Conservation (phyloP, 2,329 filamentous ascomycete genomes). For the Mycocentrospora acerina region DNA sequence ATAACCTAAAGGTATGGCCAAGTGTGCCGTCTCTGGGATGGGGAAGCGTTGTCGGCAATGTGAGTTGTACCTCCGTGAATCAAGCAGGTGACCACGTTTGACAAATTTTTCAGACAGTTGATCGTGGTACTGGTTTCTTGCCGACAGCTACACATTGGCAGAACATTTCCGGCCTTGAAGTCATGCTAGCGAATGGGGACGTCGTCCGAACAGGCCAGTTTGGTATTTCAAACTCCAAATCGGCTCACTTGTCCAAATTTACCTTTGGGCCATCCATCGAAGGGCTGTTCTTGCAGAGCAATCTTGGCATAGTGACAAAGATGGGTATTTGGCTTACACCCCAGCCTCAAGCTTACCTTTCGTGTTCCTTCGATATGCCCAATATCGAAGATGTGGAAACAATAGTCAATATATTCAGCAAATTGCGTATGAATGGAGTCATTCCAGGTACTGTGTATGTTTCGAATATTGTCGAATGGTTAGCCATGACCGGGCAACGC, state of each 20-base stretch:
- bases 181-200: constrained; percentile 38
- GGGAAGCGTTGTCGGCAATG: constrained; percentile 39
- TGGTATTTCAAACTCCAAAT: constrained; percentile 45
- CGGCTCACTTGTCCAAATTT: constrained; percentile 41
- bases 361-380: constrained; percentile 50
- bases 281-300: constrained; percentile 55
- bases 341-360: constrained; percentile 49
- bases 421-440: constrained; percentile 47
- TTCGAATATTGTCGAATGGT: constrained; percentile 50
- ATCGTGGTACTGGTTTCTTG: constrained; percentile 47
- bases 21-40: constrained; percentile 37
- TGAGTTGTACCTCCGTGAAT: no score
- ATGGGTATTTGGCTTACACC: constrained; percentile 37
- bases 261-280: constrained; percentile 44
- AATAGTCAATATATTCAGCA: constrained; percentile 49
- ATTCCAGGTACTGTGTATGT: constrained; percentile 50
- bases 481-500: constrained; percentile 47
- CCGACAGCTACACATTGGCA: constrained; percentile 42
- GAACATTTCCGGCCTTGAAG: constrained; percentile 42
- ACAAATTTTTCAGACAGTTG: no score
- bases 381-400: constrained; percentile 49
- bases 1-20: constrained; percentile 37
- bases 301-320: constrained; percentile 54
- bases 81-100: no score
- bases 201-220: constrained; percentile 42